Evolutionary conservation across 148 eudicot genomes (phyloP), one percentile per base, ranked within the genome.

Genomic region (Cornus controversa): DNA sequence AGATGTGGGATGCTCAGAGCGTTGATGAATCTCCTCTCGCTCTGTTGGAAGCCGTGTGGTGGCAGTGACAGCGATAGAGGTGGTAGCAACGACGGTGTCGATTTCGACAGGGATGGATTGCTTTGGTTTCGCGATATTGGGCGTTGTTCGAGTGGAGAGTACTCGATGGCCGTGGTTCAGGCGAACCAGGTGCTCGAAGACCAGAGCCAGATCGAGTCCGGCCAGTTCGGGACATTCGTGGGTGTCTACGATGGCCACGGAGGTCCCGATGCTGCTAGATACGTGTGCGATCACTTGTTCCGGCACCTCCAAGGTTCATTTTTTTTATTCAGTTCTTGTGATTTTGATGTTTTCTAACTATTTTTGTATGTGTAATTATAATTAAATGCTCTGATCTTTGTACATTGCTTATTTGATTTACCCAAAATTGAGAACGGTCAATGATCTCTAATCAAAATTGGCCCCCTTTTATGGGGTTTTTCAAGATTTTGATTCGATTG

Each of bases 181-280:
- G 96, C 88, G 11, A 91, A 91, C 69, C 82, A 83, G 81, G 91
- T 82, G 40, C 82, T 91, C 22, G 93, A 89, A 63, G 96, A 91
- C 67, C 96, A 91, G 79, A 72, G 87, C 71, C 91, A 85, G 80
- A 81, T 91, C 53, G 91, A 89, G 79, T 84, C 90, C 27, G 91
- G 88, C 8, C 76, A 64, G 0, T 84, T 88, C 71, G 96, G 96
- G 23, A 86, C 93, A 0, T 91, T 91, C 36, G 89, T 91, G 26
- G 96, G 96, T 10, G 87, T 91, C 74, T 89, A 91, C 72, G 96
- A 91, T 50, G 96, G 96, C 11, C 96, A 91, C 65, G 93, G 91
- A 29, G 96, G 96, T 2, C 91, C 89, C 8, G 89, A 91, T 24
- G 86, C 91, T 3, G 90, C 96, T 60, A 83, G 93, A 31, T 91